These are phyloP conservation scores for Botrytis paeoniae DNA, from an alignment of 2,329 filamentous ascomycete species.

Conservation along the genomic window DNA sequence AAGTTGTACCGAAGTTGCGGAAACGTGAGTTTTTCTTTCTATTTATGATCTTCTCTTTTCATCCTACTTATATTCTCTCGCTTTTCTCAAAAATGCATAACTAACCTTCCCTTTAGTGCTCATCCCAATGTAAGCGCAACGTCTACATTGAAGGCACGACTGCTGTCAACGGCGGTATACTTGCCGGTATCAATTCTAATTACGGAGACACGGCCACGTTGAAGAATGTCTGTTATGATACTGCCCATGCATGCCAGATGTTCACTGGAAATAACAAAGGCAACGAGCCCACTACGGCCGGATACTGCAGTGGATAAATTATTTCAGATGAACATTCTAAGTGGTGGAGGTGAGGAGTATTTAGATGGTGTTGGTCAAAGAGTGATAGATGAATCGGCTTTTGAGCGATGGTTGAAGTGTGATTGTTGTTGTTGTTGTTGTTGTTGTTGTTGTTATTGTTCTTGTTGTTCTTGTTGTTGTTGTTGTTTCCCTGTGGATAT, in stretches of 20 bases:
- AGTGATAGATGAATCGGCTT: background rate
- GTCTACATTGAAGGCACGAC: constrained; percentile 6
- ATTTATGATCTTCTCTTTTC: too few relatives aligned
- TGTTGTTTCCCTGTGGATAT: background rate
- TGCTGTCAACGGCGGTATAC: background rate
- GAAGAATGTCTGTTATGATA: background rate
- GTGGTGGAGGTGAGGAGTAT: background rate
- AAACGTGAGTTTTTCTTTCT: background rate
- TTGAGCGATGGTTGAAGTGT: background rate
- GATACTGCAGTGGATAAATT: background rate
- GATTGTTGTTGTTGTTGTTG: background rate
- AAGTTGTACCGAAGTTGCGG: background rate
- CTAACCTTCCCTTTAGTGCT: background rate
- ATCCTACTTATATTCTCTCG: too few relatives aligned
- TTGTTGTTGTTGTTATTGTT: background rate
- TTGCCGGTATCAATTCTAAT: constrained; percentile 6
- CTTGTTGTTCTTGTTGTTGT: background rate
- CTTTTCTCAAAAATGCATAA: background rate
- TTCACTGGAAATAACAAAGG: background rate
- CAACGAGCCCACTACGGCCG: background rate
- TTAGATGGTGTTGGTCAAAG: too few relatives aligned
- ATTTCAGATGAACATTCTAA: background rate
- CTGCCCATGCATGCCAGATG: background rate
- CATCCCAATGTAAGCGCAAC: background rate
- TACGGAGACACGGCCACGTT: background rate